phyloP scores from a whole-genome alignment of 2,329 filamentous ascomycete species.

The Aspergillus texensis region DNA sequence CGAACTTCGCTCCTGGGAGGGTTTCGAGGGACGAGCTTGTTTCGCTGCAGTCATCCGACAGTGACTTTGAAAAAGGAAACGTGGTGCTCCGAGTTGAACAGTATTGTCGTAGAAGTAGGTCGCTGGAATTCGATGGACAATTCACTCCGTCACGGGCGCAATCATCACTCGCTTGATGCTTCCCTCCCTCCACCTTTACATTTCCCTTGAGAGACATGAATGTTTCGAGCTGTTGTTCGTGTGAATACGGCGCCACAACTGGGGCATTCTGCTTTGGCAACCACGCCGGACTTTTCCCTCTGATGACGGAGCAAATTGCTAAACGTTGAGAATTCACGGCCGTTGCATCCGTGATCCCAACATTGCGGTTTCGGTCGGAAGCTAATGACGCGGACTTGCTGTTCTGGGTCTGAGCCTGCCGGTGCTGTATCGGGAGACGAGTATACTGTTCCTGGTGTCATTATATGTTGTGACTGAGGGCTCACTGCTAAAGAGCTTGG shows the following conservation, averaged over 20 bases:
- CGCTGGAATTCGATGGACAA: not conserved
- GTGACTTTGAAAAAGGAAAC: not conserved
- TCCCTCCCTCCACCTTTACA: constrained; percentile 66
- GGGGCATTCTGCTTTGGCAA: constrained; percentile 84
- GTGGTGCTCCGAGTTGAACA: not conserved
- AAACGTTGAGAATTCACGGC: constrained; percentile 92
- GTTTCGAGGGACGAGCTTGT: not conserved
- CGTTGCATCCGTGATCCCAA: constrained; percentile 97
- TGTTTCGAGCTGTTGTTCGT: constrained; percentile 82
- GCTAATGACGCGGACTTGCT: constrained; percentile 69
- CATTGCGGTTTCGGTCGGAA: constrained; percentile 90
- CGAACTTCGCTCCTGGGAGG: not conserved
- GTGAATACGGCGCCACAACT: constrained; percentile 94
- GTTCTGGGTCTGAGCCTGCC: constrained; percentile 40
- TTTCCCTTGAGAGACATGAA: constrained; percentile 84
- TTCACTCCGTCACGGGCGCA: not conserved
- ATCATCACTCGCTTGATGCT: constrained; percentile 27
- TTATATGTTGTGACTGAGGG: constrained; percentile 28
- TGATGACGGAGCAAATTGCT: constrained; percentile 93
- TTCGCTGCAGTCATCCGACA: not conserved
- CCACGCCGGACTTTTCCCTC: constrained; percentile 89
- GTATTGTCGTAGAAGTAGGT: too few species aligned
- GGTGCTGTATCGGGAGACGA: constrained; percentile 30
- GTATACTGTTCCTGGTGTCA: constrained; percentile 29
- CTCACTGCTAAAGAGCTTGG: constrained; percentile 26